phyloP scores from a whole-genome alignment of 495 filamentous ascomycete genomes.

The Penicillium argentinense region DNA sequence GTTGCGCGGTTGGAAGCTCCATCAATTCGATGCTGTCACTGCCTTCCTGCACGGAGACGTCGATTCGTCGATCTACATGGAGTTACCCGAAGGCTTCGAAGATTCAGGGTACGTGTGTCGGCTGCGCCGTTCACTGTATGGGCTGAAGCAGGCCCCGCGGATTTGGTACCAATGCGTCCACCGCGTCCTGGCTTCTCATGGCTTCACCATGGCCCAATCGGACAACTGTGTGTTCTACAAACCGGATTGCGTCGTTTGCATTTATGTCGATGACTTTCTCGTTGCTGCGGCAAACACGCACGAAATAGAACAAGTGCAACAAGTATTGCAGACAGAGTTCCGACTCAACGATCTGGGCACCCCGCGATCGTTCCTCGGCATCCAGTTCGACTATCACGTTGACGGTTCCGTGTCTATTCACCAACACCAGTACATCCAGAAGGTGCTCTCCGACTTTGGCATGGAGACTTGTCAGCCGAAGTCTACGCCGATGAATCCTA shows the following conservation, averaged over 20 bases:
- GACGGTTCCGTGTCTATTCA: conserved; percentile 7
- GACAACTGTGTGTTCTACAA: no score
- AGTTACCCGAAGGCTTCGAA: conserved; percentile 5
- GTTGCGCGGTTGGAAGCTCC: conserved; percentile 7
- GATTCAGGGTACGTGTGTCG: conserved; percentile 5
- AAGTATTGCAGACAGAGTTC: conserved; percentile 4
- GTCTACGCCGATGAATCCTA: conserved; percentile 8
- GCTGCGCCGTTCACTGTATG: conserved; percentile 6
- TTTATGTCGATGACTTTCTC: conserved; percentile 4
- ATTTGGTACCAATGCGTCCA: conserved; percentile 11
- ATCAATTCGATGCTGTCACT: conserved; percentile 10
- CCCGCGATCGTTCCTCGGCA: conserved; percentile 3
- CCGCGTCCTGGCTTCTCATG: no score
- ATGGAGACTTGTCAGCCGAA: conserved; percentile 9
- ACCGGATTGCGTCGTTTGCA: conserved; percentile 1
- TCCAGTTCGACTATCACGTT: conserved; percentile 7
- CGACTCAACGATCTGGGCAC: conserved; percentile 4
- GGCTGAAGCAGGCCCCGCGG: conserved; percentile 6
- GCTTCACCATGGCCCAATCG: no score
- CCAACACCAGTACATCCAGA: conserved; percentile 11
- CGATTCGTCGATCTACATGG: conserved; percentile 5
- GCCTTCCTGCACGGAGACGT: conserved; percentile 5
- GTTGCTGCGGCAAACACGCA: conserved; percentile 2
- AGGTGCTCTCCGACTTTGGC: conserved; percentile 11
- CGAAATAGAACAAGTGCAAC: conserved; percentile 3